phyloP scores from a whole-genome alignment of 805 yeast species.

The Sugiyamaella floridensis region DNA sequence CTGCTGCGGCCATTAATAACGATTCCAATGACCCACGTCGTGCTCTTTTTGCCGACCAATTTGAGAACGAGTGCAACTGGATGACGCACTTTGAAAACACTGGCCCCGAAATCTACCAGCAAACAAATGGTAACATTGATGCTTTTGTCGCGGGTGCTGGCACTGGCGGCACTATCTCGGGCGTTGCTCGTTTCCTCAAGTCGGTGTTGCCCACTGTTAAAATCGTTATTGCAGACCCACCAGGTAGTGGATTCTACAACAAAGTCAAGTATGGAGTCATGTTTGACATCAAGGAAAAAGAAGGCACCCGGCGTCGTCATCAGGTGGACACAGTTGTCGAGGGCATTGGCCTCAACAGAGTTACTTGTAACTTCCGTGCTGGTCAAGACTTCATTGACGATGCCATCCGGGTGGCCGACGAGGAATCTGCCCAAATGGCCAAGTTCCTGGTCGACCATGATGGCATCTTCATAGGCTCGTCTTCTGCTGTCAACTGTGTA shows the following conservation, averaged over 20 bases:
- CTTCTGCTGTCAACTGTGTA: slow-evolving; percentile 90
- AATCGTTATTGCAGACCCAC: slow-evolving; percentile 85
- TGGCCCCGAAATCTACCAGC: slow-evolving; percentile 87
- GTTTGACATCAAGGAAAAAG: slow-evolving; percentile 84
- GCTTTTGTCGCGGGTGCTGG: slow-evolving; percentile 89
- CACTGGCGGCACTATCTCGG: slow-evolving; percentile 96
- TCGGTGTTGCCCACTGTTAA: slow-evolving; percentile 37
- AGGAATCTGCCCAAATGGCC: slow-evolving; percentile 84
- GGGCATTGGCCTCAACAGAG: slow-evolving; percentile 85
- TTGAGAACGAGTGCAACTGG: slow-evolving; percentile 92
- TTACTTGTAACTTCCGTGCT: slow-evolving; percentile 70
- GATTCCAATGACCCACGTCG: slow-evolving; percentile 34
- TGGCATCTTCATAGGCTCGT: slow-evolving; percentile 86
- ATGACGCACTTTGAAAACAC: slow-evolving; percentile 71
- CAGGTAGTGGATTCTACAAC: slow-evolving; percentile 87
- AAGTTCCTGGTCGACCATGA: slow-evolving; percentile 70
- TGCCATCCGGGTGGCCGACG: slow-evolving; percentile 71
- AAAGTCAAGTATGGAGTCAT: slow-evolving; percentile 84
- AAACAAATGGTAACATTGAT: slow-evolving; percentile 53
- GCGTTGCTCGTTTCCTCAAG: slow-evolving; percentile 72
- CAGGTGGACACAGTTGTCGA: slow-evolving; percentile 94
- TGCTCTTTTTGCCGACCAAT: slow-evolving; percentile 91
- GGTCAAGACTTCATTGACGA: slow-evolving; percentile 72
- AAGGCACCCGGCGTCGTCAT: slow-evolving; percentile 89
- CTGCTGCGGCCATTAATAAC: slow-evolving; percentile 45